A percentile compares a stretch with the other conserved stretches of the same genome.
Evolutionary conservation across 2,329 filamentous ascomycete genomes (phyloP).

Genomic region (Aureobasidium sp.): DNA sequence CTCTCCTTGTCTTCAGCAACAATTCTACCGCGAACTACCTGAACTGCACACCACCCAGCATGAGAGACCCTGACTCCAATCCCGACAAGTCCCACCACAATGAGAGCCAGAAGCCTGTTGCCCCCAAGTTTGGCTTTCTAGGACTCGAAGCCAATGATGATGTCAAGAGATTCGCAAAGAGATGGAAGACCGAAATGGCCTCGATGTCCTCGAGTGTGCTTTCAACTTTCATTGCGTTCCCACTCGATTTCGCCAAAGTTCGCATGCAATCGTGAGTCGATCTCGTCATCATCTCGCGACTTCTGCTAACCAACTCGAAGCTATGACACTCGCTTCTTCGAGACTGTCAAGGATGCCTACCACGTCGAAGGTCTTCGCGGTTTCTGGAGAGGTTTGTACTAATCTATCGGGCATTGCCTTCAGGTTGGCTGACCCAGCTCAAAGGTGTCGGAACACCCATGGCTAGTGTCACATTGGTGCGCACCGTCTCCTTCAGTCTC

Average conservation of each 20-base stretch:
- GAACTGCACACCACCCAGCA: neutral
- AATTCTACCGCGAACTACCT: neutral
- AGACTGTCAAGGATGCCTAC: slow-evolving; percentile 68
- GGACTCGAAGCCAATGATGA: slow-evolving; percentile 29
- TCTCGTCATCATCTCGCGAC: neutral
- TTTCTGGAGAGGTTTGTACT: slow-evolving; percentile 47
- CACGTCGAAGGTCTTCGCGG: slow-evolving; percentile 44
- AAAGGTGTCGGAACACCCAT: slow-evolving; percentile 72
- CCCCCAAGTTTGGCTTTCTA: neutral
- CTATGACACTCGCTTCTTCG: slow-evolving; percentile 56
- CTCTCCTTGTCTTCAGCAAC: slow-evolving; percentile 7
- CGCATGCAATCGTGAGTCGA: slow-evolving; percentile 65
- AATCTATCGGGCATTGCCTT: neutral
- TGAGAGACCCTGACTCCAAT: slow-evolving; percentile 2
- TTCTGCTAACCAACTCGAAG: slow-evolving; percentile 20
- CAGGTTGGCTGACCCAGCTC: slow-evolving; percentile 18
- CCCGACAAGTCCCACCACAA: neutral
- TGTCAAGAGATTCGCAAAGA: slow-evolving; percentile 57
- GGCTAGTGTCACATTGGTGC: slow-evolving; percentile 67
- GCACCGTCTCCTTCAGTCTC: slow-evolving; percentile 71
- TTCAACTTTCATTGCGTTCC: slow-evolving; percentile 73
- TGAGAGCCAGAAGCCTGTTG: neutral
- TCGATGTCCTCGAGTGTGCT: slow-evolving; percentile 71
- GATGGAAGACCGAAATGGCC: slow-evolving; percentile 73
- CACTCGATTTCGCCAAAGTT: slow-evolving; percentile 82